Conservation (phyloP, 2,329 filamentous ascomycete species). For the Elsinoe batatas region DNA sequence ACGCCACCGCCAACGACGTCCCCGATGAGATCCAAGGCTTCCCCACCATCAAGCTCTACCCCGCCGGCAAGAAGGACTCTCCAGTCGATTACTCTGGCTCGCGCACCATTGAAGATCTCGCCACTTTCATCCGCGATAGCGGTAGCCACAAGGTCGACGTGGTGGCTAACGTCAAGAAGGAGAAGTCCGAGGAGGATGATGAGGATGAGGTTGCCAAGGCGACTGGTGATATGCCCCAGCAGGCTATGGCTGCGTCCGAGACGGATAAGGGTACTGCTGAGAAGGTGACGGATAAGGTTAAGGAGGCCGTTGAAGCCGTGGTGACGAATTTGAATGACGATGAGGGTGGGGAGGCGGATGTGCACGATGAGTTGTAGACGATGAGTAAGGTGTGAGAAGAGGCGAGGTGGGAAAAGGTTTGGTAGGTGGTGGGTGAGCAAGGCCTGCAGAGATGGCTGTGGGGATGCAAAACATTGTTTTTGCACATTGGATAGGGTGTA, state of each 20-base stretch:
- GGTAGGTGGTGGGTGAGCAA: not conserved
- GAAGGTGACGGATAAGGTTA: conserved; percentile 27
- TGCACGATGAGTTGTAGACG: conserved; percentile 68
- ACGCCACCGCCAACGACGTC: conserved; percentile 91
- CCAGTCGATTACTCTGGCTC: conserved; percentile 80
- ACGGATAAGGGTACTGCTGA: conserved; percentile 21
- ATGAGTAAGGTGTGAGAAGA: not conserved
- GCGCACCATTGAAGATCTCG: conserved; percentile 83
- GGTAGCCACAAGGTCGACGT: conserved; percentile 78
- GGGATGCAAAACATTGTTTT: not conserved
- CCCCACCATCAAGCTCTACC: conserved; percentile 98
- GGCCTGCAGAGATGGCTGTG: not conserved
- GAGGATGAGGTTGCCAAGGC: conserved; percentile 32
- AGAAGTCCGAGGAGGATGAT: conserved; percentile 37
- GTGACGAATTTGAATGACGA: conserved; percentile 18
- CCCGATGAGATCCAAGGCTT: conserved; percentile 95
- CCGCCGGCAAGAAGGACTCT: conserved; percentile 75
- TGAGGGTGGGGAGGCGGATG: conserved; percentile 24
- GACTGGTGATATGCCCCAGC: conserved; percentile 38
- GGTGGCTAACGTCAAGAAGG: conserved; percentile 35
- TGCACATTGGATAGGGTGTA: not conserved
- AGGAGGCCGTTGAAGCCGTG: conserved; percentile 26
- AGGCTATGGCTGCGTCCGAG: conserved; percentile 32
- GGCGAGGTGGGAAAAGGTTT: not conserved
- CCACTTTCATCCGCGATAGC: conserved; percentile 87